These are phyloP conservation scores for Nepenthes alata DNA, from an alignment of 179 eudicot genomes.

Conservation along the genomic window DNA sequence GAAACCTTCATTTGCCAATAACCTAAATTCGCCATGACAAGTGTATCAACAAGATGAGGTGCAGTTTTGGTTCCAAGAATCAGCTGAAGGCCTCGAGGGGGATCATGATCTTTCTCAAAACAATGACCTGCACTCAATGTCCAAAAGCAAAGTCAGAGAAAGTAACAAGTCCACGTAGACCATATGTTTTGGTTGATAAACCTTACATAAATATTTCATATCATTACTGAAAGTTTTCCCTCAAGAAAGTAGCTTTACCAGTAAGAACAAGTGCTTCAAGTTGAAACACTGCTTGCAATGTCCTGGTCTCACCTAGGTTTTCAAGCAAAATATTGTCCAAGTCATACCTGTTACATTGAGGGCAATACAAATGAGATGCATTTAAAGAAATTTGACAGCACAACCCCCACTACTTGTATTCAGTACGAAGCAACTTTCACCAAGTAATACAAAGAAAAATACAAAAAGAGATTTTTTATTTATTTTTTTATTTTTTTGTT, in stretches of 20 bases:
- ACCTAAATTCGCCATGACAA: constrained; percentile 96
- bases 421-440: neutral
- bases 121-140: constrained; percentile 62
- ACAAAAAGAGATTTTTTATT: too few relatives aligned
- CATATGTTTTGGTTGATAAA: neutral
- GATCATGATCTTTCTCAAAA: constrained; percentile 84
- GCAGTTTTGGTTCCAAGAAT: constrained; percentile 77
- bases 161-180: constrained; percentile 6
- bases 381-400: neutral
- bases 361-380: neutral
- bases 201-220: neutral
- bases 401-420: too few relatives aligned
- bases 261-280: constrained; percentile 96
- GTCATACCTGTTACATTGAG: constrained; percentile 60
- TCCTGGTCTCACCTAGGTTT: constrained; percentile 82
- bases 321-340: constrained; percentile 94
- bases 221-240: too few relatives aligned
- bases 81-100: constrained; percentile 93
- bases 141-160: constrained; percentile 9
- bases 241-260: constrained; percentile 27
- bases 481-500: too few relatives aligned
- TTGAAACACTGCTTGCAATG: constrained; percentile 90
- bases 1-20: constrained; percentile 99
- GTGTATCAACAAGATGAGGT: constrained; percentile 93
- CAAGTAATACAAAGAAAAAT: neutral